Evolutionary conservation across 2,329 filamentous ascomycete genomes (phyloP).

Genomic region (Phaeosphaeriaceae sp.): DNA sequence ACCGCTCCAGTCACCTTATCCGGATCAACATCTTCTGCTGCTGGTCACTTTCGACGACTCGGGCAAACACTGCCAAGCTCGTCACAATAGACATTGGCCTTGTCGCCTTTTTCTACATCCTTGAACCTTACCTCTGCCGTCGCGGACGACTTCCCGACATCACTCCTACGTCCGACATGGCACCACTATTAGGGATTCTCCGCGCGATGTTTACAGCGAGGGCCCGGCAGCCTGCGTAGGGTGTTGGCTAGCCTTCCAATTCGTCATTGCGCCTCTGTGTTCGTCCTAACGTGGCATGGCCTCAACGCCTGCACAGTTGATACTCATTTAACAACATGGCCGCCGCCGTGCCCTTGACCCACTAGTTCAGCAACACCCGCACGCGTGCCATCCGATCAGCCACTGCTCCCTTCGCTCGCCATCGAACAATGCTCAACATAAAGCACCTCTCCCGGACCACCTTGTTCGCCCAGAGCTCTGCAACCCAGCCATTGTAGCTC

Average conservation of each 20-base stretch:
- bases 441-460: background rate
- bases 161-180: background rate
- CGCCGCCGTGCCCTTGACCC: background rate
- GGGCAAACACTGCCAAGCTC: background rate
- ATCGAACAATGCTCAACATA: background rate
- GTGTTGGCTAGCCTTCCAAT: background rate
- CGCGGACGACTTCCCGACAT: background rate
- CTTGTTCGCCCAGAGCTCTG: background rate
- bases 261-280: background rate
- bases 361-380: background rate
- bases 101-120: background rate
- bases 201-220: background rate
- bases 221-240: background rate
- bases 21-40: background rate
- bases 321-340: background rate
- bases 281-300: background rate
- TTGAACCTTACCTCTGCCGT: background rate
- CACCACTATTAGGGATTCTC: background rate
- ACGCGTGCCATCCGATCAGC: background rate
- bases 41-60: background rate
- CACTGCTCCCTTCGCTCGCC: background rate
- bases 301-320: background rate
- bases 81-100: background rate
- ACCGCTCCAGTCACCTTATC: background rate
- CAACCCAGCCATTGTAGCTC: background rate